These are phyloP conservation scores for Cercospora berteroae DNA, from an alignment of 2,329 filamentous ascomycete species.

Conservation along the genomic window DNA sequence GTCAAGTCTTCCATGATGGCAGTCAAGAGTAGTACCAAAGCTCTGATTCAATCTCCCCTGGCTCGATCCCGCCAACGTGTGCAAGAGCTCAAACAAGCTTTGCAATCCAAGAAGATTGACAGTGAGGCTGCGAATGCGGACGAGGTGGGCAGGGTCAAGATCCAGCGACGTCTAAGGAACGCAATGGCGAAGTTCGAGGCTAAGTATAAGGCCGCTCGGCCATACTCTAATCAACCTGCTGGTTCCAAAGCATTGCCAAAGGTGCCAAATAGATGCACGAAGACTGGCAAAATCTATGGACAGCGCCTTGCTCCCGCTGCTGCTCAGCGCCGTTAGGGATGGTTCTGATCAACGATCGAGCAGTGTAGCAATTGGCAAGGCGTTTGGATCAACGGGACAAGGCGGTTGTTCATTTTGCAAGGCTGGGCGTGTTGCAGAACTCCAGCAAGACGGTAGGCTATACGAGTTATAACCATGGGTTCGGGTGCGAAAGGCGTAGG, in stretches of 20 bases:
- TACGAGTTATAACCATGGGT: neutral
- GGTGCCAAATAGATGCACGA: neutral
- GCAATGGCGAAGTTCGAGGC: neutral
- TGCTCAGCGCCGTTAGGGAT: slow-evolving; percentile 5
- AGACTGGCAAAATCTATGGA: neutral
- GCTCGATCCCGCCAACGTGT: slow-evolving; percentile 20
- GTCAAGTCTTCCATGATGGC: slow-evolving; percentile 20
- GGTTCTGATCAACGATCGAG: neutral
- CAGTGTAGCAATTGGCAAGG: neutral
- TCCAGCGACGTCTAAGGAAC: neutral
- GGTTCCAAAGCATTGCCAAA: neutral
- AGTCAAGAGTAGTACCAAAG: slow-evolving; percentile 21
- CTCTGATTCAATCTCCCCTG: slow-evolving; percentile 15
- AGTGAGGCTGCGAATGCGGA: neutral
- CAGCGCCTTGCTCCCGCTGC: neutral
- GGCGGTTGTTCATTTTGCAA: neutral
- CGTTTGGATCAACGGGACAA: slow-evolving; percentile 1
- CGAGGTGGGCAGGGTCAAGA: neutral
- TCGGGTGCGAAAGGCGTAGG: neutral
- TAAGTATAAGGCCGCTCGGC: neutral
- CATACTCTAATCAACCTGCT: neutral
- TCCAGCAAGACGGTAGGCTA: neutral
- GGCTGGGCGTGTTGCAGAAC: neutral
- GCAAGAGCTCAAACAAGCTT: slow-evolving; percentile 18
- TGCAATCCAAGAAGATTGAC: neutral